Conservation (phyloP, 345 rosid species). For the Aegle marmelos region DNA sequence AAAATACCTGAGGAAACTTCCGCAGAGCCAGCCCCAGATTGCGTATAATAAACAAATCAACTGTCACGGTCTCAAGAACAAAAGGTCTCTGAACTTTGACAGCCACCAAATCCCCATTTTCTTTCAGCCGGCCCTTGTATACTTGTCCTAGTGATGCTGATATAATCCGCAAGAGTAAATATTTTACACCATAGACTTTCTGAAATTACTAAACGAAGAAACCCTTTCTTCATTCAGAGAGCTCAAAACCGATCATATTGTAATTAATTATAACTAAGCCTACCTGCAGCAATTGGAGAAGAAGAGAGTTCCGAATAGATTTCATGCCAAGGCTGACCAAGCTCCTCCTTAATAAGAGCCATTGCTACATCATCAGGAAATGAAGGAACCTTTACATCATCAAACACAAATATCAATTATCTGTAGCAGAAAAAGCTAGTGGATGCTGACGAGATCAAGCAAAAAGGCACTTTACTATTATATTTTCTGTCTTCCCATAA, state of each 20-base stretch:
- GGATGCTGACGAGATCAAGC: slow-evolving; percentile 1
- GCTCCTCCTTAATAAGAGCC: slow-evolving; percentile 95
- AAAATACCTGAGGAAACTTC: slow-evolving; percentile 85
- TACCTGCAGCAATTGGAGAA: slow-evolving; percentile 98
- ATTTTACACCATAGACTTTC: neutral
- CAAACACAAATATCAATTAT: slow-evolving; percentile 29
- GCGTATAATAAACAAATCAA: slow-evolving; percentile 79
- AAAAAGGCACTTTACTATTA: neutral
- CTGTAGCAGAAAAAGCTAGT: neutral
- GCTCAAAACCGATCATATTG: slow-evolving; percentile 3
- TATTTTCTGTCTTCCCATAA: neutral
- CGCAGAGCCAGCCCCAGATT: slow-evolving; percentile 81
- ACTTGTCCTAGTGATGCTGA: slow-evolving; percentile 98
- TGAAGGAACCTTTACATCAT: slow-evolving; percentile 84
- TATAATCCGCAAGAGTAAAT: slow-evolving; percentile 23
- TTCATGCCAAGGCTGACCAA: slow-evolving; percentile 85
- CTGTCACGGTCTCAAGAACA: slow-evolving; percentile 94
- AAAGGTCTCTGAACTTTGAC: slow-evolving; percentile 97
- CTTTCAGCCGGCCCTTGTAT: slow-evolving; percentile 83
- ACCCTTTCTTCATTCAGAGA: neutral
- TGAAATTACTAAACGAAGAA: slow-evolving; percentile 3
- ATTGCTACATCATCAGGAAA: slow-evolving; percentile 95
- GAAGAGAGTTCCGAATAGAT: slow-evolving; percentile 87
- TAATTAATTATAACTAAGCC: neutral
- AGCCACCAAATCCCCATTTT: slow-evolving; percentile 90